Base-by-base conservation (phyloP, 2,329 filamentous ascomycete genomes). In the Colletotrichum sp. region DNA sequence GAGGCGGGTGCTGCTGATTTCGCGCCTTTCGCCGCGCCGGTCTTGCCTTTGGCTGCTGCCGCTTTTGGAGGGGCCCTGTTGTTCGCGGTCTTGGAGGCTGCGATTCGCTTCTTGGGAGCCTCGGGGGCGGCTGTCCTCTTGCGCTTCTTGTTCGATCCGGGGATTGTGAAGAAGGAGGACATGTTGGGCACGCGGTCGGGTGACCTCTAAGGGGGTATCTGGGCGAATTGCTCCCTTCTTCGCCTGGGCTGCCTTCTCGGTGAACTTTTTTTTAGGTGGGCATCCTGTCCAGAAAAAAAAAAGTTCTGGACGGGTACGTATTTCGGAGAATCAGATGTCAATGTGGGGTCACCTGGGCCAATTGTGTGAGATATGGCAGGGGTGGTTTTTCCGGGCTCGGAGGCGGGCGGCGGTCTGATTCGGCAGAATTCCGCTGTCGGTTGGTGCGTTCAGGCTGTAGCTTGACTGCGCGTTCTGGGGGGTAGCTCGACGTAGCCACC, bases 121-220 rank as follows among this genome's bases (percentile, higher is more conserved):
- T 92, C 89, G 18, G 87, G 82, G 30, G 89, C 88, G 72, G 87
- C 84, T 8, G 88, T 81, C 76, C 96, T 91, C 89, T 98, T 98
- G 80, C 97, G 91, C 90, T 98, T 98, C 87, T 95, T 95, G 82
- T 96, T 94, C 66, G 94, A 94, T 55, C 94, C 94, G 8, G 97
- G 96, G 52, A 94, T 88, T 67, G 96, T 98, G 86, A 99, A 99
- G 86, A 98, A 99, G 52, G 96, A 98, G 81, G 96, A 98, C 96
- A 98, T 97, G 79, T 78, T 87, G 79, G 80, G 77, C 72, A 76
- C 78, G 78, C 80, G 75, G 70, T 52, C 76, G 71, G 77, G 65
- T 43, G 56, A 64, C 28, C 30, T 72, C 32, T 43, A 66, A 65
- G 48, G 43, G 65, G 66, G 69, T 66, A 71, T 77, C 70, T 74